Evolutionary conservation across 2,329 filamentous ascomycete genomes (phyloP).

Genomic region (Talaromyces sp.): DNA sequence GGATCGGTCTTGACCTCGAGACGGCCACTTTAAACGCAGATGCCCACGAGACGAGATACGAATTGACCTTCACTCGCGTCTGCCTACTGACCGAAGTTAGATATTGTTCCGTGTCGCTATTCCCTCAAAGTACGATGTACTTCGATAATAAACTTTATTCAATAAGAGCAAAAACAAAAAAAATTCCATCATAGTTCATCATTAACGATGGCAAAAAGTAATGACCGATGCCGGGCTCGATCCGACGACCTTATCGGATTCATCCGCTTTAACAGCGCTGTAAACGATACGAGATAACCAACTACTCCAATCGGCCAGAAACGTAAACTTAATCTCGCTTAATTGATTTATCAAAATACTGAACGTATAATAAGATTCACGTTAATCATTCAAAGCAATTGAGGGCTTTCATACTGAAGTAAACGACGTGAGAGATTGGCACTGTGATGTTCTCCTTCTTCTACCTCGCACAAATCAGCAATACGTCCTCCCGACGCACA

Average conservation of each 20-base stretch:
- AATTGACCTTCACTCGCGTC: no score
- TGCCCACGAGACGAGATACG: no score
- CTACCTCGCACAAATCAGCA: not conserved
- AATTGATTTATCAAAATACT: not conserved
- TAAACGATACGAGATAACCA: constrained; percentile 4
- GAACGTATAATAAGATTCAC: not conserved
- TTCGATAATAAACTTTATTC: not conserved
- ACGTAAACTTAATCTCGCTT: not conserved
- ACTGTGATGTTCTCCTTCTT: no score
- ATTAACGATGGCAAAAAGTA: not conserved
- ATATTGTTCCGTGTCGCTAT: no score
- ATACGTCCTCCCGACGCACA: not conserved
- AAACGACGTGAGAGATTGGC: no score
- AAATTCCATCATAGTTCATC: not conserved
- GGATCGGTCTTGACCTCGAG: no score
- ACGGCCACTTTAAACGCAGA: no score
- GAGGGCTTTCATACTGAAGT: no score
- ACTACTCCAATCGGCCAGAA: constrained; percentile 1
- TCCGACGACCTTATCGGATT: not conserved
- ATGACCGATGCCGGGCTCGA: not conserved
- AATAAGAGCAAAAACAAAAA: no score
- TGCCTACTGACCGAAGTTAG: no score
- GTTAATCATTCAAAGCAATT: no score
- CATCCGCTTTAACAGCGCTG: not conserved
- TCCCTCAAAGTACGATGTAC: no score